Conservation (phyloP, 345 rosid genomes). For the Cochlearia excelsa region DNA sequence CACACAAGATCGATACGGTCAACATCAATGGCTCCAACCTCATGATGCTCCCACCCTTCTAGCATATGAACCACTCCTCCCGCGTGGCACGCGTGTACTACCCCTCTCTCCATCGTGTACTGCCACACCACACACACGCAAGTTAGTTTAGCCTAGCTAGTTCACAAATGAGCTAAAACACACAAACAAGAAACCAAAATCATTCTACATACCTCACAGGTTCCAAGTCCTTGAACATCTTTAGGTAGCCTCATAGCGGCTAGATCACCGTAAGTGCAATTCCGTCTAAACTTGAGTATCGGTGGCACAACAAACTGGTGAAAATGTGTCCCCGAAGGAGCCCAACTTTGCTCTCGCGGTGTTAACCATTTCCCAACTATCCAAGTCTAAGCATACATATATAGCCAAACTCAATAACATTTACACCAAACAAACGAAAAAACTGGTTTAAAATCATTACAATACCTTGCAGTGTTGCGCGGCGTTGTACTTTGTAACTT, state of each 20-base stretch:
- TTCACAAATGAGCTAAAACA: not conserved
- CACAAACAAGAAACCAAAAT: slow-evolving; percentile 7
- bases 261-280: slow-evolving; percentile 91
- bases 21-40: slow-evolving; percentile 90
- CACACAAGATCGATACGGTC: slow-evolving; percentile 85
- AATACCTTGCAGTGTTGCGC: slow-evolving; percentile 83
- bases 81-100: slow-evolving; percentile 97
- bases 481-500: slow-evolving; percentile 88
- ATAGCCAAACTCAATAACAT: too few species aligned
- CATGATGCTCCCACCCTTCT: slow-evolving; percentile 92
- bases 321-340: slow-evolving; percentile 85
- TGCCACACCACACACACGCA: slow-evolving; percentile 35
- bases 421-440: too few species aligned
- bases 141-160: not conserved
- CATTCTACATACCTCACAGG: slow-evolving; percentile 65
- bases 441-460: too few species aligned
- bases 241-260: slow-evolving; percentile 94
- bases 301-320: slow-evolving; percentile 99
- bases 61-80: slow-evolving; percentile 91
- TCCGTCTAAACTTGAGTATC: slow-evolving; percentile 62
- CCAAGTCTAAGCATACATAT: slow-evolving; percentile 59
- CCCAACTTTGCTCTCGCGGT: slow-evolving; percentile 87
- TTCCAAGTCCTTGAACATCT: slow-evolving; percentile 85
- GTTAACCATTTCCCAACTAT: slow-evolving; percentile 98
- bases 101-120: slow-evolving; percentile 98